Base-by-base conservation (phyloP, 2,329 filamentous ascomycete genomes). In the Pseudocercospora macadamiae region DNA sequence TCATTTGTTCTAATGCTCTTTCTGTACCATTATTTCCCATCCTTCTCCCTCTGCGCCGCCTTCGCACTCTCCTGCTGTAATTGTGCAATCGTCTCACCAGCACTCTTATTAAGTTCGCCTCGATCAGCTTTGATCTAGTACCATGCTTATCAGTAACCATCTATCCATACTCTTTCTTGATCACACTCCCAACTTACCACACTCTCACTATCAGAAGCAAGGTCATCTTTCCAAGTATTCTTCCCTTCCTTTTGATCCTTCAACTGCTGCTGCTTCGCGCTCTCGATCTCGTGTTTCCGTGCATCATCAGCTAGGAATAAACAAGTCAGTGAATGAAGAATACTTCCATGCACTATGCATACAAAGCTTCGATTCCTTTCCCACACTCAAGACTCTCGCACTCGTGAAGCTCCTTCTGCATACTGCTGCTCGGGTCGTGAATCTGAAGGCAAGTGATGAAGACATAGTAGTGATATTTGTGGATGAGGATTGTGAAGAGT, bases 201-300 rank as follows among this genome's bases (percentile, higher is more conserved):
- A 73, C 90, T 89, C 79, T 96, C 91, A 75, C 88, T 90, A 75
- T 91, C 86, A 51, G 86, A 89, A 2, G 90, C 90, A 51, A 96
- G 80, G 73, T 89, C 86, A 19, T 88, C 81, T 77, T 89, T 89
- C 90, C 91, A 95, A 71, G 91, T 82, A 54, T 82, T 87, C 72
- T 85, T 82, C 61, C 89, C 90, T 36, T 82, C 76, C 66, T 80
- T 78, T 73, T 75, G 73, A 59, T 74, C 74, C 61, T 75, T 73
- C 59, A 83, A 57, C 55, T 79, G 77, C n/a, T 88, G 85, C 60
- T 90, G 83, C 79, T 93, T 92, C 64, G 81, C 69, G 10, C 67
- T 37, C 63, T 82, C 81, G 62, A 80, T 80, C 66, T 78, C 69
- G 3, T 75, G 64, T 51, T 72, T 68, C 32, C 81, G 73, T 48